Evolutionary conservation across 768 basidiomycete species (phyloP).

Genomic region (Rubroboletus pulcherrimus): DNA sequence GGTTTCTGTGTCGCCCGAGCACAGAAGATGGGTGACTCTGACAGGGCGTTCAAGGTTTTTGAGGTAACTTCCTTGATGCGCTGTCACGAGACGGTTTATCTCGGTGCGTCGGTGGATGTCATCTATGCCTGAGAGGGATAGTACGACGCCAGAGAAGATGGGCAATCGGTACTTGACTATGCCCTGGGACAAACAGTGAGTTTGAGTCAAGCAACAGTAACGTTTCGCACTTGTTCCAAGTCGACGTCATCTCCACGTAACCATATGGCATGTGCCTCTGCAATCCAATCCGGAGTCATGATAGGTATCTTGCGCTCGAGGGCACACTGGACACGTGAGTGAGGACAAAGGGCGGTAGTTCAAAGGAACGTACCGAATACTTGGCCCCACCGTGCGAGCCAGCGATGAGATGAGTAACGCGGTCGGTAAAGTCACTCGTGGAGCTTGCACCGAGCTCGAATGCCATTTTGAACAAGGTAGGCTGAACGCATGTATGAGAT

Average conservation of each 20-base stretch:
- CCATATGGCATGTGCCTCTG: slow-evolving; percentile 69
- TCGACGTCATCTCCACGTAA: slow-evolving; percentile 77
- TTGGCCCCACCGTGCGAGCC: slow-evolving; percentile 79
- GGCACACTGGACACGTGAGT: slow-evolving; percentile 57
- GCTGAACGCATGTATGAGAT: slow-evolving; percentile 37
- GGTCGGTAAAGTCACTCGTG: slow-evolving; percentile 72
- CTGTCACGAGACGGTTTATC: slow-evolving; percentile 58
- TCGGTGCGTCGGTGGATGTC: slow-evolving; percentile 55
- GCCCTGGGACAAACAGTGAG: slow-evolving; percentile 40
- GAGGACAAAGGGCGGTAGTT: neutral
- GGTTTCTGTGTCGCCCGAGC: slow-evolving; percentile 59
- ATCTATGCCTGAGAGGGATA: slow-evolving; percentile 75
- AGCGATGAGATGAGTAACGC: slow-evolving; percentile 86
- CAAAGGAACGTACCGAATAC: slow-evolving; percentile 54
- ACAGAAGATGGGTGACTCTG: slow-evolving; percentile 81
- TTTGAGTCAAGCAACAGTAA: neutral
- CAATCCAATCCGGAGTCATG: slow-evolving; percentile 73
- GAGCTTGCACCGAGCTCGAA: slow-evolving; percentile 74
- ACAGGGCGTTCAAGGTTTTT: slow-evolving; percentile 76
- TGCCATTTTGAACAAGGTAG: slow-evolving; percentile 69
- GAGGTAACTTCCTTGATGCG: slow-evolving; percentile 64
- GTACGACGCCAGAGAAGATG: slow-evolving; percentile 63
- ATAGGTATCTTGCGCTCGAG: slow-evolving; percentile 78
- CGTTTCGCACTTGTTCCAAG: slow-evolving; percentile 47
- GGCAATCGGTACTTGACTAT: slow-evolving; percentile 59